phyloP scores from a whole-genome alignment of 352 stramenopile species.

The Globisporangium viniferum region DNA sequence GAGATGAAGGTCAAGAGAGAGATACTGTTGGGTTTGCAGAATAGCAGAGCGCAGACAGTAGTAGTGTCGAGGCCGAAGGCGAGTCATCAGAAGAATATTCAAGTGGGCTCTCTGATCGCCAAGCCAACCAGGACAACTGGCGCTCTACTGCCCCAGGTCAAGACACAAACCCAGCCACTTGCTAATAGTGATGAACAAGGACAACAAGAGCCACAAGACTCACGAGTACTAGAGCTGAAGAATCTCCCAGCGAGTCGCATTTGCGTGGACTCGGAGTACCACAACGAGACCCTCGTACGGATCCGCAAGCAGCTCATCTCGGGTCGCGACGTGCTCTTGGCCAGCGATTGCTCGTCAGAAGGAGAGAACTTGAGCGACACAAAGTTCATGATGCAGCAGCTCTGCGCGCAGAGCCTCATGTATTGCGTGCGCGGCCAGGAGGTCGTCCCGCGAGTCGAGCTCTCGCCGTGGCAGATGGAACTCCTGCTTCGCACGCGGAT shows the following conservation, averaged over 20 bases:
- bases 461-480: background rate
- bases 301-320: slow-evolving; percentile 35
- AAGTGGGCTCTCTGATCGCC: background rate
- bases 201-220: background rate
- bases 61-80: background rate
- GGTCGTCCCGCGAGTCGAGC: slow-evolving; percentile 27
- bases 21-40: background rate
- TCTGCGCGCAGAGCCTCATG: slow-evolving; percentile 45
- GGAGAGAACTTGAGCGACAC: slow-evolving; percentile 9
- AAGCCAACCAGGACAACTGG: background rate
- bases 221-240: background rate
- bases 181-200: background rate
- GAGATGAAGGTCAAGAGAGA: slow-evolving; percentile 13
- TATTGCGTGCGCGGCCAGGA: slow-evolving; percentile 45
- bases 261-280: slow-evolving; percentile 17
- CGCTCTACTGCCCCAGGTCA: background rate
- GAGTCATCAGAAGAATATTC: background rate
- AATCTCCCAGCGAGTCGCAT: slow-evolving; percentile 20
- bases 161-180: background rate
- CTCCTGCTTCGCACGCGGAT: slow-evolving; percentile 9
- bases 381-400: slow-evolving; percentile 45
- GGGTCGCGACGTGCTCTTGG: slow-evolving; percentile 28
- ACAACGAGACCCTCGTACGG: slow-evolving; percentile 26
- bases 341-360: slow-evolving; percentile 13
- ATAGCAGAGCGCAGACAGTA: background rate